Conservation (phyloP, 192 early-diverging fungal genomes). For the Backusella morwellensis region DNA sequence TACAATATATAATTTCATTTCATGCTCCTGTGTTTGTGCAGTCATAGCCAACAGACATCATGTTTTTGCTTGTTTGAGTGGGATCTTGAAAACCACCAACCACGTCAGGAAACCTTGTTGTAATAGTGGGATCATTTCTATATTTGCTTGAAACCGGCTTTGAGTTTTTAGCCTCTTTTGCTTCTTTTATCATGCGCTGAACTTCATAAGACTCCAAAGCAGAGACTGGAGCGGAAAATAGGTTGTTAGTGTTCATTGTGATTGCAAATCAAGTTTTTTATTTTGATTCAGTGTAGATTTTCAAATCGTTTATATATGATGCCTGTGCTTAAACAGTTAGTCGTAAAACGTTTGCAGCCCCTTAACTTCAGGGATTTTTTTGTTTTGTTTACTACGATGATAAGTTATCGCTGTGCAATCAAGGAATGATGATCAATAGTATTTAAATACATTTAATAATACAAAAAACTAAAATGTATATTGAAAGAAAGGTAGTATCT, state of each 20-base stretch:
- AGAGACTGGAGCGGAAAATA: neutral
- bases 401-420: neutral
- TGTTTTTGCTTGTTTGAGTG: slow-evolving; percentile 3
- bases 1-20: neutral
- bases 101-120: slow-evolving; percentile 16
- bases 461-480: too few relatives aligned
- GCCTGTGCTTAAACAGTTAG: neutral
- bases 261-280: neutral
- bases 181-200: neutral
- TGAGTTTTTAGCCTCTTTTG: neutral
- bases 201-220: neutral
- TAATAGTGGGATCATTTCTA: slow-evolving; percentile 28
- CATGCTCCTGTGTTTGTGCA: slow-evolving; percentile 28
- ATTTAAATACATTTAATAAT: too few relatives aligned
- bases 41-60: slow-evolving; percentile 4
- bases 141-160: slow-evolving; percentile 4
- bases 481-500: too few relatives aligned
- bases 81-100: slow-evolving; percentile 25
- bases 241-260: neutral
- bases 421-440: too few relatives aligned
- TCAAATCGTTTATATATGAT: neutral
- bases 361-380: neutral
- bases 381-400: neutral
- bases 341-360: neutral
- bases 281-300: neutral